Evolutionary conservation across 78 protist genomes (phyloP).

Genomic region (Dictyostelium brefeldianum): DNA sequence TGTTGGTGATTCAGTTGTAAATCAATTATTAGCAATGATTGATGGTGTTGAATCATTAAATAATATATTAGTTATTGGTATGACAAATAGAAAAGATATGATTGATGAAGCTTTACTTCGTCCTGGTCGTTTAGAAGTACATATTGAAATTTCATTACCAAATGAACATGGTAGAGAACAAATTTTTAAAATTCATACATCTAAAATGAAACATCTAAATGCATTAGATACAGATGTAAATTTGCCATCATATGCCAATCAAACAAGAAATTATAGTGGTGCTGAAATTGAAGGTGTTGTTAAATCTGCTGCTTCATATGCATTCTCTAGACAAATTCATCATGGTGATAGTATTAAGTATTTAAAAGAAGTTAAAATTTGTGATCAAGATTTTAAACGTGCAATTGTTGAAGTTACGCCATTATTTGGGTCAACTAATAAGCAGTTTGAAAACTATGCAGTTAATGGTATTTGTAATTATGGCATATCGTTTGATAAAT

Average conservation of each 20-base stretch:
- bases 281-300: conserved; percentile 97
- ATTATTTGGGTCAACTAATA: conserved; percentile 94
- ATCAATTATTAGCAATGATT: conserved; percentile 98
- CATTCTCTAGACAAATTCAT: conserved; percentile 90
- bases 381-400: conserved; percentile 90
- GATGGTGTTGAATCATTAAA: conserved; percentile 99
- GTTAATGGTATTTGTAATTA: conserved; percentile 89
- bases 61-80: conserved; percentile 99
- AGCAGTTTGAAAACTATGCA: conserved; percentile 38
- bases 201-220: conserved; percentile 71
- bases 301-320: conserved; percentile 93
- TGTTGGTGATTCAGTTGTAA: conserved; percentile 98
- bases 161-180: conserved; percentile 97
- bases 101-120: conserved; percentile 99
- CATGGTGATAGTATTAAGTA: conserved; percentile 52
- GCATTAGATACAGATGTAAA: conserved; percentile 91
- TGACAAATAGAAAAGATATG: conserved; percentile 99
- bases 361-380: conserved; percentile 29
- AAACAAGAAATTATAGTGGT: conserved; percentile 97
- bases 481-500: conserved; percentile 80
- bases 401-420: conserved; percentile 96
- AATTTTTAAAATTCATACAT: conserved; percentile 97
- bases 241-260: conserved; percentile 89
- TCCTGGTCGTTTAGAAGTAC: conserved; percentile 98
- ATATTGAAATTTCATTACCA: conserved; percentile 98